Conservation (phyloP, 352 stramenopile species). For the Phytophthora aleatoria region DNA sequence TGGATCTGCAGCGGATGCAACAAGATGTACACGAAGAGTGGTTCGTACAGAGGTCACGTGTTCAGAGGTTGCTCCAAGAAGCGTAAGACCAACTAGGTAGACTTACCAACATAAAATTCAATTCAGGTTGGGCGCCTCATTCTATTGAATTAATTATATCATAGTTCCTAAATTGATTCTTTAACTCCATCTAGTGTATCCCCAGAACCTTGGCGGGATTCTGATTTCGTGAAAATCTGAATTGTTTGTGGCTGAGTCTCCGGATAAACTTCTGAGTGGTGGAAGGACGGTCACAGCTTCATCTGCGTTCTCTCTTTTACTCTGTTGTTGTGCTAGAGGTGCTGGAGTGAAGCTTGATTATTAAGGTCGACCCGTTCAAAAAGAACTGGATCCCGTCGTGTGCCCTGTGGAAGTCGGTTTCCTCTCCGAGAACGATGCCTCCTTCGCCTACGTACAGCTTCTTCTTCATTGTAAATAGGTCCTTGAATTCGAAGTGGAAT, state of each 20-base stretch:
- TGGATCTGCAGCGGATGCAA: background rate
- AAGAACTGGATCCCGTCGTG: background rate
- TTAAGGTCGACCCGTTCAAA: background rate
- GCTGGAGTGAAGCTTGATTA: background rate
- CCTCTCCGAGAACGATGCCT: background rate
- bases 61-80: background rate
- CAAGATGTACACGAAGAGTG: background rate
- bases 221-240: background rate
- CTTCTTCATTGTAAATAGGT: background rate
- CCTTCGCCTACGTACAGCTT: background rate
- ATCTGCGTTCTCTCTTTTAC: too few species aligned
- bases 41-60: background rate
- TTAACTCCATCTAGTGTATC: background rate
- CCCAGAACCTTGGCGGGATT: background rate
- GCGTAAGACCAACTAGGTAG: background rate
- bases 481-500: background rate
- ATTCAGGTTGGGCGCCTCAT: background rate
- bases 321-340: background rate
- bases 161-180: background rate
- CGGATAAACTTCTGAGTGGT: background rate
- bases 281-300: background rate
- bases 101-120: background rate
- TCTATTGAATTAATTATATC: too few species aligned
- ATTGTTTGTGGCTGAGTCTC: background rate
- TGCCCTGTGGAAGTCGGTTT: background rate